A percentile compares a stretch with the other conserved stretches of the same genome.
These are phyloP conservation scores for Beauveria rudraprayagi DNA, from an alignment of 2,329 filamentous ascomycete genomes.

Conservation along the genomic window DNA sequence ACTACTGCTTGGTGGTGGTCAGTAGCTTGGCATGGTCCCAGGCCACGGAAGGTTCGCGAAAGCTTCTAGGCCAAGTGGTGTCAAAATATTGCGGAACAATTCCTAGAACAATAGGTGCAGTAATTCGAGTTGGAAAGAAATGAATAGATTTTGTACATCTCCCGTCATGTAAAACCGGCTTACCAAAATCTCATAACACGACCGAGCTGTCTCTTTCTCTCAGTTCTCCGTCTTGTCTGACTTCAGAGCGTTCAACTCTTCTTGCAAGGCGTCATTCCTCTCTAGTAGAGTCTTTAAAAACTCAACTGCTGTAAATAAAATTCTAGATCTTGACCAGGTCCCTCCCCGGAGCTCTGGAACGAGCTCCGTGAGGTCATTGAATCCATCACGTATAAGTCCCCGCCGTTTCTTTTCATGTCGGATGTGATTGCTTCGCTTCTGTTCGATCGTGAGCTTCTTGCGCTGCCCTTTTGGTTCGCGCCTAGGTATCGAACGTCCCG, in stretches of 20 bases:
- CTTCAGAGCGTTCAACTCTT: not conserved
- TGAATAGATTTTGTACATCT: not conserved
- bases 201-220: not conserved
- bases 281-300: constrained; percentile 1
- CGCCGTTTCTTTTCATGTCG: constrained; percentile 10
- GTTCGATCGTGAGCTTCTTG: constrained; percentile 9
- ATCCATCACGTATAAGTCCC: constrained; percentile 6
- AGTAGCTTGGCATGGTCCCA: not conserved
- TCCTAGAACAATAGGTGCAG: not conserved
- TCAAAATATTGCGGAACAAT: not conserved
- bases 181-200: too few species aligned
- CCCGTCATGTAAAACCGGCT: not conserved
- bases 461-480: not conserved
- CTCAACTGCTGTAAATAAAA: constrained; percentile 5
- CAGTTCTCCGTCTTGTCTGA: not conserved
- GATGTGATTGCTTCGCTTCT: constrained; percentile 11
- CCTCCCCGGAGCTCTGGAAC: constrained; percentile 7
- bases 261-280: constrained; percentile 1
- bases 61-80: not conserved
- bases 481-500: not conserved
- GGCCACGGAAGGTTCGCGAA: not conserved
- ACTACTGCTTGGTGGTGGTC: not conserved
- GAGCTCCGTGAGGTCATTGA: constrained; percentile 8
- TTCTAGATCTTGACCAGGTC: constrained; percentile 6
- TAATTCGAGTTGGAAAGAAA: not conserved